These are phyloP conservation scores for Rhytidiadelphus loreus DNA, from an alignment of 225 moss, liverwort and hornwort genomes.

Conservation along the genomic window DNA sequence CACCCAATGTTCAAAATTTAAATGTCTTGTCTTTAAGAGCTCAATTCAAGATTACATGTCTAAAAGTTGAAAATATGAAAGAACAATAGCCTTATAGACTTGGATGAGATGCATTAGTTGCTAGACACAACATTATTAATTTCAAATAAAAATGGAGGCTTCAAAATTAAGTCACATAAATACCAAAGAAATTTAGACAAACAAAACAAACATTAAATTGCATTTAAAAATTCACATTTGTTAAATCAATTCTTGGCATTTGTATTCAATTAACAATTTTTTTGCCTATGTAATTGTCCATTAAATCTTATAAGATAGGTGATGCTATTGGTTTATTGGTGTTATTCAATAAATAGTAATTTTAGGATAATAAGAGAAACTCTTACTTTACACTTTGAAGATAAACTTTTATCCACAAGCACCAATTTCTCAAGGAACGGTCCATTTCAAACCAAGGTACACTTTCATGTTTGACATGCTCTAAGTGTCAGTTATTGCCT, in stretches of 20 bases:
- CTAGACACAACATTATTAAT: too few species aligned
- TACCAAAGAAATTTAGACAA: neutral
- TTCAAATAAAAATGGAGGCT: neutral
- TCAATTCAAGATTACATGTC: neutral
- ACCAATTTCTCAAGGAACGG: too few species aligned
- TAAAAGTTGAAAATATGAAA: neutral
- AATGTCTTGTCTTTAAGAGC: fast-evolving
- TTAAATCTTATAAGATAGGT: neutral
- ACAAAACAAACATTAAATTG: neutral
- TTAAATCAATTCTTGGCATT: neutral
- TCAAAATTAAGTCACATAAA: neutral
- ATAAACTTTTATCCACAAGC: too few species aligned
- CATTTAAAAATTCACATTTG: neutral
- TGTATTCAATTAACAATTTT: neutral
- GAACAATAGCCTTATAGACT: neutral
- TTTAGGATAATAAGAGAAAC: too few species aligned
- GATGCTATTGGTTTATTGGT: neutral
- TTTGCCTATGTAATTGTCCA: too few species aligned
- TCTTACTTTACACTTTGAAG: too few species aligned
- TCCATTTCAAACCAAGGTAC: too few species aligned
- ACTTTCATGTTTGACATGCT: too few species aligned
- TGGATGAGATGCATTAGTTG: neutral
- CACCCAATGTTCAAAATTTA: neutral
- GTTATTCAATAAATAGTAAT: neutral
- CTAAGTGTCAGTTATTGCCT: too few species aligned